Base-by-base conservation (phyloP, 1,284 basidiomycete species). In the Ceratobasidium sp. region DNA sequence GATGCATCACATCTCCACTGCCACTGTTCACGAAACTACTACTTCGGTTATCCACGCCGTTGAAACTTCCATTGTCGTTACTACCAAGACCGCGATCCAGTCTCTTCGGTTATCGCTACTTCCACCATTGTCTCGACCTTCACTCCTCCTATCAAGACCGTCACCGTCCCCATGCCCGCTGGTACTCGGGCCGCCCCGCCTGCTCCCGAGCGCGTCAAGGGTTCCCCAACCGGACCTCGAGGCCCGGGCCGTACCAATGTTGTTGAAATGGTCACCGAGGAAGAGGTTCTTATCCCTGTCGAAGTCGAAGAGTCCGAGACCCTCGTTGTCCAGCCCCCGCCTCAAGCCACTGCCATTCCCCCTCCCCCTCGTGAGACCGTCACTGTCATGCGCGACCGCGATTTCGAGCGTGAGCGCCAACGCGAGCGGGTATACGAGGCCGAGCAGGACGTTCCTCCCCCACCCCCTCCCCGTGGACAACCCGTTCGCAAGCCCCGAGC, bases 131-230 rank as follows among this genome's bases (percentile, higher is more conserved):
- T 90, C 74, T 83, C 88, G 62, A 83, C 83, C 67, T 84, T 87
- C 78, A 89, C 87, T 45, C 78, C 81, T 47, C 79, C 81, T 42
- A 75, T 81, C 45, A 80, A 83, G 71, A 80, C 81, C 56, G 83
- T 88, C 74, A 86, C 85, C 65, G 84, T 89, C 72, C 90, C 89
- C 68, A 84, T 88, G 29, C 91, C 91, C 71, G 88, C 90, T 75
- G 89, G 86, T 76, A 92, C 90, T 56, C 89, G 90, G 73, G 91
- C 87, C 70, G 87, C 89, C 35, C 84, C 84, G 72, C 91, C 91
- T 40, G 84, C 85, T 32, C 90, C 91, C 6, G 85, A 88, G 71
- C 62, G 62, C 32, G 40, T 52, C 47, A 53, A 69, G 50, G 62
- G 62, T 25, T 67, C 62, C 7, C 49, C 50, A 6, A 43, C 62